Conservation (phyloP, 2,329 filamentous ascomycete genomes). For the Paecilomyces fulvus region DNA sequence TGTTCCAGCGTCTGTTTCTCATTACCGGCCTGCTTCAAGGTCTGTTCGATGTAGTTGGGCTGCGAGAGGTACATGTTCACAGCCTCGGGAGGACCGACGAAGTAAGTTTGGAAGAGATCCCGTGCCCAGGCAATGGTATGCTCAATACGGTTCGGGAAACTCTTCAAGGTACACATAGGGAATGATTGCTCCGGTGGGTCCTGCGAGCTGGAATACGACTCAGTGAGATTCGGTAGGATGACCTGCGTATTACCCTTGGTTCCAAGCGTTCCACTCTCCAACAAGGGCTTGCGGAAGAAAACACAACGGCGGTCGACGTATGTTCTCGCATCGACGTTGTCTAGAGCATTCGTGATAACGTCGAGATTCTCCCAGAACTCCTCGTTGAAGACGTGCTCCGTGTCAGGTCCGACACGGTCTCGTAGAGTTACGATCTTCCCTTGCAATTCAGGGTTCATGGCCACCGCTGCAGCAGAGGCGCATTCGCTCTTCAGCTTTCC, state of each 20-base stretch:
- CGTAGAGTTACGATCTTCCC: conserved; percentile 79
- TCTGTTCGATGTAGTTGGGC: conserved; percentile 78
- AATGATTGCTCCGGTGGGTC: conserved; percentile 98
- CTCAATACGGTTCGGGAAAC: conserved; percentile 97
- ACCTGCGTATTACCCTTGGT: conserved; percentile 99
- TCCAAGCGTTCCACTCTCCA: conserved; percentile 95
- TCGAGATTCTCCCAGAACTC: conserved; percentile 81
- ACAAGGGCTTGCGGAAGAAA: conserved; percentile 93
- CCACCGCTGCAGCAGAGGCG: conserved; percentile 78
- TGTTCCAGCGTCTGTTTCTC: conserved; percentile 91
- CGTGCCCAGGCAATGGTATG: conserved; percentile 98
- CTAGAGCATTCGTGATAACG: conserved; percentile 90
- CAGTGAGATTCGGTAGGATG: conserved; percentile 79
- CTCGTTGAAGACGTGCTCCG: conserved; percentile 90
- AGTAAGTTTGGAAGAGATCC: conserved; percentile 88
- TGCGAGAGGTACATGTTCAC: conserved; percentile 91
- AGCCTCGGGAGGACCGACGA: conserved; percentile 86
- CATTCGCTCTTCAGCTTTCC: conserved; percentile 95
- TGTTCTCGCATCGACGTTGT: conserved; percentile 94
- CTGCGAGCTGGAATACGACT: conserved; percentile 95
- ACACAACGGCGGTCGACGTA: conserved; percentile 96
- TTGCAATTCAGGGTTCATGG: conserved; percentile 87
- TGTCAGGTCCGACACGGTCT: conserved; percentile 85
- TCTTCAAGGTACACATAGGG: conserved; percentile 95
- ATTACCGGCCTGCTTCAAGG: conserved; percentile 85